These are phyloP conservation scores for Acanthamoeba culbertsoni DNA, from an alignment of 208 protist genomes.

Conservation along the genomic window DNA sequence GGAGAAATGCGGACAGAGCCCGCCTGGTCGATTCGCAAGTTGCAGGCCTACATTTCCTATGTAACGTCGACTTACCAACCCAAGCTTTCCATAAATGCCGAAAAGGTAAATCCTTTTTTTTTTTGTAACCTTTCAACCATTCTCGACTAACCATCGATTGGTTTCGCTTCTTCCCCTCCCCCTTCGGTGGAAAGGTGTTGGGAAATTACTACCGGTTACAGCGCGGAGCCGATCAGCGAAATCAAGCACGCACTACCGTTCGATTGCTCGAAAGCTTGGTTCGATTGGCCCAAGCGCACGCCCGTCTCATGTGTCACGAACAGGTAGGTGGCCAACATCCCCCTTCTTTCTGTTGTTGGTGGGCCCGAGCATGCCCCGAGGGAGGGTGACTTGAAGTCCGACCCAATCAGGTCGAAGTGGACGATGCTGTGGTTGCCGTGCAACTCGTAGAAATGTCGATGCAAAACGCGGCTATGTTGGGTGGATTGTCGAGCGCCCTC, in stretches of 20 bases:
- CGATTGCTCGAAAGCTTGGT: conserved; percentile 98
- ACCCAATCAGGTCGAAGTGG: conserved; percentile 62
- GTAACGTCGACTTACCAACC: conserved; percentile 92
- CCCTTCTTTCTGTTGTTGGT: background rate
- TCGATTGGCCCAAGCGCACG: conserved; percentile 97
- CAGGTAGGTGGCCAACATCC: conserved; percentile 91
- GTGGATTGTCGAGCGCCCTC: conserved; percentile 57
- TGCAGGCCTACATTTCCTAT: conserved; percentile 98
- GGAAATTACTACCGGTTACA: background rate
- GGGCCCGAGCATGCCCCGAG: conserved; percentile 82
- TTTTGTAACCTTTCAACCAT: no score
- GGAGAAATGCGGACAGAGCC: conserved; percentile 96
- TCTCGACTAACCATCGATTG: no score
- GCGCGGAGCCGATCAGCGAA: conserved; percentile 67
- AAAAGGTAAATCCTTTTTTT: no score
- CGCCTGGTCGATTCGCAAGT: conserved; percentile 86
- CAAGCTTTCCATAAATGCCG: conserved; percentile 90
- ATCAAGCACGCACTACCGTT: conserved; percentile 96
- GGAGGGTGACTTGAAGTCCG: conserved; percentile 74
- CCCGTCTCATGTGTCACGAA: conserved; percentile 86
- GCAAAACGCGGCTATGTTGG: conserved; percentile 65
- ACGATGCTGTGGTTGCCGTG: conserved; percentile 82
- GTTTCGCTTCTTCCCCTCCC: no score
- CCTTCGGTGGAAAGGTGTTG: conserved; percentile 91
- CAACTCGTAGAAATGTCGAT: conserved; percentile 79